Evolutionary conservation across 2,329 filamentous ascomycete genomes (phyloP).

Genomic region (Alternaria atra): DNA sequence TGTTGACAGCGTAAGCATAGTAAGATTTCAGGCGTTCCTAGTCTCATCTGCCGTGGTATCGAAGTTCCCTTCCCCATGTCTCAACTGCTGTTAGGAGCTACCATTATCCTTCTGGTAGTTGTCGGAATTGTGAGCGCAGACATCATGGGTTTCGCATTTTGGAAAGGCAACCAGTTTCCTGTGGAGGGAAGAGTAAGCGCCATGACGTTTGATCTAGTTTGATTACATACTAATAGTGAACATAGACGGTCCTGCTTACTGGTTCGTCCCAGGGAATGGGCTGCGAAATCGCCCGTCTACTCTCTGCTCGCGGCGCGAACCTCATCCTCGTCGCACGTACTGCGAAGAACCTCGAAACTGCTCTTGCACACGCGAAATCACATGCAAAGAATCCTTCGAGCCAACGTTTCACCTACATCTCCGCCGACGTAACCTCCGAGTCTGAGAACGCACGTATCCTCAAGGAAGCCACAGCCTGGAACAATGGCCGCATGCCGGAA

Average conservation of each 20-base stretch:
- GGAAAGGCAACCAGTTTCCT: slow-evolving; percentile 76
- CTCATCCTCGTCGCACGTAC: slow-evolving; percentile 86
- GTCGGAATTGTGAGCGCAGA: slow-evolving; percentile 51
- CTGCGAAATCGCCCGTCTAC: slow-evolving; percentile 73
- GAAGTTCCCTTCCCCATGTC: slow-evolving; percentile 38
- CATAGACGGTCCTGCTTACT: slow-evolving; percentile 85
- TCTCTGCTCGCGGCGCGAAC: slow-evolving; percentile 85
- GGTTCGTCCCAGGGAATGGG: slow-evolving; percentile 96
- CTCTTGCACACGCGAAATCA: slow-evolving; percentile 72
- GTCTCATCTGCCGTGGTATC: background rate
- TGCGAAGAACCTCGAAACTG: slow-evolving; percentile 74
- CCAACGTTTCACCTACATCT: slow-evolving; percentile 85
- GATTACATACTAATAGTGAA: background rate
- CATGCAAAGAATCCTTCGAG: slow-evolving; percentile 69
- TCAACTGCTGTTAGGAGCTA: slow-evolving; percentile 48
- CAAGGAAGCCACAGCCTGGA: slow-evolving; percentile 78
- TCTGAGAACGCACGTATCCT: slow-evolving; percentile 76
- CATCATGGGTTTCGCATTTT: slow-evolving; percentile 73
- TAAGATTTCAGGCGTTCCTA: background rate
- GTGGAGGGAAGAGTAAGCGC: slow-evolving; percentile 80
- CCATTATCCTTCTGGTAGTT: slow-evolving; percentile 46
- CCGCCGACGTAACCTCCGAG: slow-evolving; percentile 78
- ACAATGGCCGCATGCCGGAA: slow-evolving; percentile 76
- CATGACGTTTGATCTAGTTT: background rate
- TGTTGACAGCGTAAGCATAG: slow-evolving; percentile 1